phyloP scores from a whole-genome alignment of 2,329 filamentous ascomycete genomes.

The Aspergillus japonicus region DNA sequence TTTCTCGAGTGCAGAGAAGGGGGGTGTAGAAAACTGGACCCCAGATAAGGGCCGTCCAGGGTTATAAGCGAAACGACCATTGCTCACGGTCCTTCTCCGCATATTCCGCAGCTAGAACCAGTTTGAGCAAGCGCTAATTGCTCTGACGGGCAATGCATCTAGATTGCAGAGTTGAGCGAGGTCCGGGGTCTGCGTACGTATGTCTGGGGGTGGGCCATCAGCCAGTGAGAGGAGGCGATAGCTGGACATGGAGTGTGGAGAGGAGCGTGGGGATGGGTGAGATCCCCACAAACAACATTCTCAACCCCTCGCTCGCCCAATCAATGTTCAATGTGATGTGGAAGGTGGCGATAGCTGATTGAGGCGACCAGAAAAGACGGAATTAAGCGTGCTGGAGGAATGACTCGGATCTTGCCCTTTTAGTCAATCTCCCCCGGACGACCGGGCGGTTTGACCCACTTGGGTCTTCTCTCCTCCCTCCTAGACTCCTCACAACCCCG shows the following conservation, averaged over 20 bases:
- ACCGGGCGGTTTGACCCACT: not conserved
- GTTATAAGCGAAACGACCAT: not conserved
- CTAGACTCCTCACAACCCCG: not conserved
- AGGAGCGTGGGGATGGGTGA: conserved; percentile 2
- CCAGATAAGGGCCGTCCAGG: not conserved
- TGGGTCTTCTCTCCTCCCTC: not conserved
- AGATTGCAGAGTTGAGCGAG: not conserved
- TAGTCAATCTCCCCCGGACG: conserved; percentile 3
- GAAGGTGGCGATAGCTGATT: conserved; percentile 1
- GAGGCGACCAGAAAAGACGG: not conserved
- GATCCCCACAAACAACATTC: conserved; percentile 1
- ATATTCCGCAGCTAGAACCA: not conserved
- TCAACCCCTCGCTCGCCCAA: not conserved
- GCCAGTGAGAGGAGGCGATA: conserved; percentile 1
- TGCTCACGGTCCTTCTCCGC: not conserved
- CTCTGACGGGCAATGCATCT: not conserved
- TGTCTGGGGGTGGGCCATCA: not conserved
- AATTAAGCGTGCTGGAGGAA: not conserved
- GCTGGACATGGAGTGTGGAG: not conserved
- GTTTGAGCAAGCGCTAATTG: not conserved
- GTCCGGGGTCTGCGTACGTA: conserved; percentile 1
- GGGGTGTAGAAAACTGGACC: not conserved
- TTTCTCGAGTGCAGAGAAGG: not conserved
- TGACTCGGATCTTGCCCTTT: not conserved
- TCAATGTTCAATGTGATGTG: no score